Base-by-base conservation (phyloP, 2,329 filamentous ascomycete species). In the Pyricularia sp. region DNA sequence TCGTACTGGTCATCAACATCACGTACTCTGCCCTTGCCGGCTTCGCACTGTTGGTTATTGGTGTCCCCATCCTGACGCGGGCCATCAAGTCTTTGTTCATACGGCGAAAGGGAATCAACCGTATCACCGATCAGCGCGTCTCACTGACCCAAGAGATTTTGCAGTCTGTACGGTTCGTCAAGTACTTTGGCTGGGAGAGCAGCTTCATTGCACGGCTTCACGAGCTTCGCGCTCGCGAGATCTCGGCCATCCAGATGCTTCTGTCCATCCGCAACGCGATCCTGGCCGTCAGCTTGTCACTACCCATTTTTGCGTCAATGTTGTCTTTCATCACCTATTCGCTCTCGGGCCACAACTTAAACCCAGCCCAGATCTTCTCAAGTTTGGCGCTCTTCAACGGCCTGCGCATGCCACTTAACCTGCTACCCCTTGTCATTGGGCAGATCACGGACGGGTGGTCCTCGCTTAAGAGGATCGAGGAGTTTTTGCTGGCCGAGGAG, bases 301-400 rank as follows among this genome's bases (percentile, higher is more conserved):
- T 97, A 75, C 94, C 95, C 7, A 92, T 97, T 68, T 97, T 98
- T 73, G 93, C 94, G 0, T 96, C 94, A 1, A 97, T 98, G 93
- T 79, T 98, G 59, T 88, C 94, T 0, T 98, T 98, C 78, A 94
- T 98, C 78, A 94, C 92, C 0, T 91, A 88, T 74, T 89, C 88
- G 0, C 79, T 90, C 55, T 85, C 88, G 1, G 83, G 90, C 69
- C 90, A 93, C 73, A 78, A 78, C 31, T 84, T 98, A 23, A 82
- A 87, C 1, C 89, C 95, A 0, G 92, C 93, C 0, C 83, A 89
- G 28, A 86, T 98, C 50, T 98, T 99, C 81, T 97, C 94, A 0
- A 98, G 94, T 0, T 84, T 98, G 17, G 94, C 94, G 0, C 81
- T 98, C 9, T 99, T 98, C 85, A 98, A 98, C 78, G 89, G 91